Conservation (phyloP, 2,329 filamentous ascomycete species). For the Chalaropsis thielavioides region DNA sequence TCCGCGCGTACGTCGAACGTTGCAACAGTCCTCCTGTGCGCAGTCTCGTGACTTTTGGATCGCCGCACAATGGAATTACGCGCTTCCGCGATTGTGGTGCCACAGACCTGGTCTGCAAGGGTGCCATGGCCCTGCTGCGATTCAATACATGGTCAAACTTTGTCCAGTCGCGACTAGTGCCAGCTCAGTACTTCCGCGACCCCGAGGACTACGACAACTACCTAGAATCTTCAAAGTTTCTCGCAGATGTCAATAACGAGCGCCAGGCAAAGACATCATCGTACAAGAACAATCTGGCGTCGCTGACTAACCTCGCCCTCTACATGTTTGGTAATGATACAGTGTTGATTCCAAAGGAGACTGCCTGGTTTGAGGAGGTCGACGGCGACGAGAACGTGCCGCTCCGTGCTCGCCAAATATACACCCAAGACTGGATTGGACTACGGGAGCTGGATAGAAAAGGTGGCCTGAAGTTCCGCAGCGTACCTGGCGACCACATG, state of each 20-base stretch:
- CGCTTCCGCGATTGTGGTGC: slow-evolving; percentile 61
- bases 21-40: slow-evolving; percentile 65
- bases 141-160: slow-evolving; percentile 66
- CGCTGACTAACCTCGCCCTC: slow-evolving; percentile 69
- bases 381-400: slow-evolving; percentile 54
- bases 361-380: slow-evolving; percentile 78
- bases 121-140: slow-evolving; percentile 61
- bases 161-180: slow-evolving; percentile 69
- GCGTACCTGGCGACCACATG: slow-evolving; percentile 71
- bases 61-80: slow-evolving; percentile 82
- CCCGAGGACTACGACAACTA: slow-evolving; percentile 55
- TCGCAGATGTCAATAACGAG: slow-evolving; percentile 97
- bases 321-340: slow-evolving; percentile 77
- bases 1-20: slow-evolving; percentile 78
- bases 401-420: slow-evolving; percentile 56
- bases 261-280: slow-evolving; percentile 53
- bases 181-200: slow-evolving; percentile 88
- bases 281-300: slow-evolving; percentile 58
- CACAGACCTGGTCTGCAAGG: slow-evolving; percentile 67
- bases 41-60: slow-evolving; percentile 75
- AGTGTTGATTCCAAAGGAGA: slow-evolving; percentile 80
- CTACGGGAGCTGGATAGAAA: slow-evolving; percentile 64
- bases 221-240: slow-evolving; percentile 66
- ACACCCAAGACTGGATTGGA: slow-evolving; percentile 88
- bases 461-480: slow-evolving; percentile 63